Conservation (phyloP, 2,329 filamentous ascomycete species). For the Neobulgaria alba region DNA sequence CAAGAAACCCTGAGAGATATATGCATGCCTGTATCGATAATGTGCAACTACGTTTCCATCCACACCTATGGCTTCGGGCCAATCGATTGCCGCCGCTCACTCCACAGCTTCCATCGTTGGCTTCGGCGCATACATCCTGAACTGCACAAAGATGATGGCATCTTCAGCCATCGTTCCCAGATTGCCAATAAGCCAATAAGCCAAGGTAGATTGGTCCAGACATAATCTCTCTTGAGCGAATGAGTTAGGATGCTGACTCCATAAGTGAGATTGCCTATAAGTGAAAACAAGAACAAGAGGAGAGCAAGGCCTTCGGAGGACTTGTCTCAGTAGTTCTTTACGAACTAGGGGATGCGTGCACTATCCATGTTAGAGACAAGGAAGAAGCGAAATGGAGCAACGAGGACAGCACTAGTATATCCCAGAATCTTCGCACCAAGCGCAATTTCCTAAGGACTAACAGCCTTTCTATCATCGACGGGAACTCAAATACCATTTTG, state of each 20-base stretch:
- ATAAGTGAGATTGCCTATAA: conserved; percentile 86
- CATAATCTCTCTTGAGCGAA: conserved; percentile 68
- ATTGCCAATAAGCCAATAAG: conserved; percentile 82
- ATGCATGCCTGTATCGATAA: too few species aligned
- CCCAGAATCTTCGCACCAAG: conserved; percentile 68
- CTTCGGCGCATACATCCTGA: conserved; percentile 68
- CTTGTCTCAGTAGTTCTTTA: conserved; percentile 84
- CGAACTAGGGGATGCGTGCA: conserved; percentile 86
- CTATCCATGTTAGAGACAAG: too few species aligned
- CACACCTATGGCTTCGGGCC: too few species aligned
- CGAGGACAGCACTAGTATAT: conserved; percentile 73
- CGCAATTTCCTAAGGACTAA: conserved; percentile 37
- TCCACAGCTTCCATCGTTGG: conserved; percentile 12
- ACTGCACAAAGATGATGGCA: conserved; percentile 81
- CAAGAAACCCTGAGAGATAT: too few species aligned
- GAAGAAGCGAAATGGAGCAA: too few species aligned
- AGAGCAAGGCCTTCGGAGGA: conserved; percentile 87
- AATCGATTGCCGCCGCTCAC: too few species aligned
- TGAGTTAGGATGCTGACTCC: conserved; percentile 83
- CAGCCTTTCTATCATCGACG: too few species aligned
- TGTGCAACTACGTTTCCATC: too few species aligned
- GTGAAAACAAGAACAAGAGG: conserved; percentile 85
- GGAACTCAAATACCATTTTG: conserved; percentile 73
- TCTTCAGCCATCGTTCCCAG: conserved; percentile 91
- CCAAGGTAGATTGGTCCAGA: conserved; percentile 86